These are phyloP conservation scores for Russula virescens DNA, from an alignment of 768 basidiomycete species.

Conservation along the genomic window DNA sequence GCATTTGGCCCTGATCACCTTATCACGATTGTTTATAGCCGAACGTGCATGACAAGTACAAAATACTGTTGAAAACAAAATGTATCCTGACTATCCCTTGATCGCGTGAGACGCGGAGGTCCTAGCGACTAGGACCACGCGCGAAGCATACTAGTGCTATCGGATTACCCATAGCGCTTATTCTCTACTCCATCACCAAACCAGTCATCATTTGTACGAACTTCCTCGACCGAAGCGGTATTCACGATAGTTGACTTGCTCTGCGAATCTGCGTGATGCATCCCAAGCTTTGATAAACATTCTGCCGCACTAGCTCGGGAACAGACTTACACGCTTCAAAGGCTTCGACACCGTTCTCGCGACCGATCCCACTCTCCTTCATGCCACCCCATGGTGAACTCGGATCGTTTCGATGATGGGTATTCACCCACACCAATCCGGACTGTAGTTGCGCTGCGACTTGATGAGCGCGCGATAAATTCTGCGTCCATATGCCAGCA, in stretches of 20 bases:
- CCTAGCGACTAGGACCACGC: no score
- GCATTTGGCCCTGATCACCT: background rate
- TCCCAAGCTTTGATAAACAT: background rate
- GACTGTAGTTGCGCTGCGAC: conserved; percentile 63
- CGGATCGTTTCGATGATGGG: conserved; percentile 85
- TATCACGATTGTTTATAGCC: background rate
- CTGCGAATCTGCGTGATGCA: conserved; percentile 58
- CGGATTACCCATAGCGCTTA: conserved; percentile 56
- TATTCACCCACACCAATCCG: conserved; percentile 85
- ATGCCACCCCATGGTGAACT: conserved; percentile 89
- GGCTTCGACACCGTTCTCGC: conserved; percentile 83
- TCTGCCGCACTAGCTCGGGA: background rate
- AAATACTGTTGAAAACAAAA: background rate
- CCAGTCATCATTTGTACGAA: conserved; percentile 65
- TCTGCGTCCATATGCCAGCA: conserved; percentile 72
- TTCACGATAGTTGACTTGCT: conserved; percentile 79
- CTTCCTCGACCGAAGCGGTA: conserved; percentile 56
- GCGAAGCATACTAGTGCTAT: no score
- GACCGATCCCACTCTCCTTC: conserved; percentile 84
- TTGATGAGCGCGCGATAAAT: conserved; percentile 71
- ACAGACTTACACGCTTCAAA: conserved; percentile 62
- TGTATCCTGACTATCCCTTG: background rate
- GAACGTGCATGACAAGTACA: background rate
- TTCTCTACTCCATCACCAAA: conserved; percentile 53
- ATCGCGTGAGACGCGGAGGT: background rate